These are phyloP conservation scores for Mucor circinelloides DNA, from an alignment of 371 early-diverging fungal species.

Conservation along the genomic window DNA sequence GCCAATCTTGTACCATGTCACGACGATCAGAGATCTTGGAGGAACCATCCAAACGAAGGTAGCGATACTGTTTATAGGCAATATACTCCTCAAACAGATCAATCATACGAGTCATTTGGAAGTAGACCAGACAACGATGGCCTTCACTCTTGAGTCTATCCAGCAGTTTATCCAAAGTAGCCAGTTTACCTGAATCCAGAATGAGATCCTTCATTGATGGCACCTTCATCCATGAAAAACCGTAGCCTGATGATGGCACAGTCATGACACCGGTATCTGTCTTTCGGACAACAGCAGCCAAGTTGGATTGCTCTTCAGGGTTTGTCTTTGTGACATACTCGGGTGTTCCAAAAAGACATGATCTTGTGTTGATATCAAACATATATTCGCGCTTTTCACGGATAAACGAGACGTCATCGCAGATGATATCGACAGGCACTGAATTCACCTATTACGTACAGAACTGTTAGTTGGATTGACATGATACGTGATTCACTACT, in stretches of 20 bases:
- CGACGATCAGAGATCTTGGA: constrained; percentile 90
- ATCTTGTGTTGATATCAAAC: constrained; percentile 52
- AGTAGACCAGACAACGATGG: constrained; percentile 95
- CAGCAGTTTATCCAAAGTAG: constrained; percentile 85
- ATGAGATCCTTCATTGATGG: constrained; percentile 81
- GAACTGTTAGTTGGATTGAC: not conserved
- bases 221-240: constrained; percentile 49
- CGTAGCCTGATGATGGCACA: constrained; percentile 37
- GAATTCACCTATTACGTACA: constrained; percentile 50
- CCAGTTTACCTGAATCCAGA: constrained; percentile 94
- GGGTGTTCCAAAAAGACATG: constrained; percentile 54
- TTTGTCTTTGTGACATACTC: constrained; percentile 22
- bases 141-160: constrained; percentile 88
- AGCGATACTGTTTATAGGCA: constrained; percentile 86
- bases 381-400: constrained; percentile 55
- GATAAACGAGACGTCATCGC: constrained; percentile 68
- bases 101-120: constrained; percentile 99
- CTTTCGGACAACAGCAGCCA: constrained; percentile 24
- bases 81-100: constrained; percentile 97
- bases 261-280: constrained; percentile 39
- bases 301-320: constrained; percentile 22
- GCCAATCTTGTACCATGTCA: constrained; percentile 94
- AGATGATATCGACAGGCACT: constrained; percentile 66
- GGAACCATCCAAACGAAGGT: constrained; percentile 95
- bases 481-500: not conserved